Conservation (phyloP, 2,329 filamentous ascomycete species). For the Alternaria sp. region DNA sequence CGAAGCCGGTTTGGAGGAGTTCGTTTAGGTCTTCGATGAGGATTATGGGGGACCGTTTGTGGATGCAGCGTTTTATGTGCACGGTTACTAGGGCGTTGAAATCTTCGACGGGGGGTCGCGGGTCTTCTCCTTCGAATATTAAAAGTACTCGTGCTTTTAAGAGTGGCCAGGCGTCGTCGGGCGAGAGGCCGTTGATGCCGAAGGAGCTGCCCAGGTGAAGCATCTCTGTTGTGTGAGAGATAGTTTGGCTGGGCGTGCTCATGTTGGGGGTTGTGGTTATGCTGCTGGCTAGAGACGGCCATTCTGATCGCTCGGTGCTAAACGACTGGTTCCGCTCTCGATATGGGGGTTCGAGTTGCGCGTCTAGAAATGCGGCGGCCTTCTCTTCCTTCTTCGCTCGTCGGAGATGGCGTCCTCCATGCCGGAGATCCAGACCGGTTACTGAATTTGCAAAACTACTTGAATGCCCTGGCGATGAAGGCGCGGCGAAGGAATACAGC, state of each 20-base stretch:
- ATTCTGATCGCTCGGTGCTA: constrained; percentile 48
- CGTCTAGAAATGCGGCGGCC: constrained; percentile 48
- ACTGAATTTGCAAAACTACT: constrained; percentile 80
- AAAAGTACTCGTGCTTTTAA: constrained; percentile 77
- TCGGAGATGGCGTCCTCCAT: constrained; percentile 75
- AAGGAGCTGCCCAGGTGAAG: constrained; percentile 55
- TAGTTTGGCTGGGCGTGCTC: constrained; percentile 32
- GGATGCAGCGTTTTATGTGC: constrained; percentile 79
- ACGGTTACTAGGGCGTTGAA: constrained; percentile 81
- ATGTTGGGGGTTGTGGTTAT: constrained; percentile 32
- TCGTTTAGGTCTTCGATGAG: constrained; percentile 80
- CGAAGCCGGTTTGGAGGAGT: constrained; percentile 80
- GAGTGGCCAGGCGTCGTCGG: constrained; percentile 83
- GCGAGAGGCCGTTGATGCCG: constrained; percentile 56
- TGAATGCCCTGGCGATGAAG: constrained; percentile 72
- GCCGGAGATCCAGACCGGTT: constrained; percentile 78
- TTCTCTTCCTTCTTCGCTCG: constrained; percentile 72
- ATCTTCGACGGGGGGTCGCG: constrained; percentile 81
- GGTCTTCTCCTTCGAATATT: constrained; percentile 81
- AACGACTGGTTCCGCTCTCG: constrained; percentile 49
- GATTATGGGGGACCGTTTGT: constrained; percentile 71
- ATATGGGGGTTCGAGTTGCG: constrained; percentile 40
- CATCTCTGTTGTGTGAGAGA: constrained; percentile 49
- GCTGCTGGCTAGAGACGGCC: constrained; percentile 37
- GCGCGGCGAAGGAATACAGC: constrained; percentile 78